phyloP scores from a whole-genome alignment of 345 rosid genomes.

The rapeseed (Brassica napus) region Da-Ae NC_063449.1:47466001-47466500 shows the following conservation, averaged over 20 bases:
- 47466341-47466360: conserved; percentile 66
- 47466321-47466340: conserved; percentile 63
- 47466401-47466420: conserved; percentile 66
- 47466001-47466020: conserved; percentile 60
- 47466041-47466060: conserved; percentile 2
- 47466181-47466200: conserved; percentile 57
- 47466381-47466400: conserved; percentile 64
- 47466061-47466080: neutral
- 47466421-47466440: conserved; percentile 55
- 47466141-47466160: conserved; percentile 65
- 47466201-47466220: conserved; percentile 66
- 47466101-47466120: neutral
- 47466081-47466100: conserved; percentile 23
- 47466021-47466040: conserved; percentile 75
- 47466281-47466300: conserved; percentile 80
- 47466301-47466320: conserved; percentile 71
- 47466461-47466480: conserved; percentile 83
- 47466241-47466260: conserved; percentile 72
- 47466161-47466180: conserved; percentile 64
- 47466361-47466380: conserved; percentile 62
- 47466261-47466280: conserved; percentile 74
- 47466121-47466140: conserved; percentile 57
- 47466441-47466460: conserved; percentile 44
- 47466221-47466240: conserved; percentile 67
- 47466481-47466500: conserved; percentile 98